Base-by-base conservation (phyloP, 176 grass and related monocot species). In the Melocanna baccifera region DNA sequence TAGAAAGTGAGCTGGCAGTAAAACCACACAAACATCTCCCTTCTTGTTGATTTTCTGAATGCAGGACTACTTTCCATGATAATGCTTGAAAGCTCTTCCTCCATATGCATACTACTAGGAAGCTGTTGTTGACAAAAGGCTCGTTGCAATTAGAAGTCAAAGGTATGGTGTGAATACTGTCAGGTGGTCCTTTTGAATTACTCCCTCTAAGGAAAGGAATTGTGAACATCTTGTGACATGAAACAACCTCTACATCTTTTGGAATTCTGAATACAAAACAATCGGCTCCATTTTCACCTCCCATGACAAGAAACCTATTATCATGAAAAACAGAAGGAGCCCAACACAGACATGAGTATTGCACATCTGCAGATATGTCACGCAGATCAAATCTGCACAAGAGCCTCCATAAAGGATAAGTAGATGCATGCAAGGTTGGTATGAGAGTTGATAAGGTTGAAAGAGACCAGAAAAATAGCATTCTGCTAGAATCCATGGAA, bases 401-500 rank as follows among this genome's bases (percentile, higher is more conserved):
- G 34, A 93, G 84, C 72, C 83, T 93, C 95, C 92, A 98, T 80
- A 90, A 78, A 86, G 92, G 89, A 90, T 88, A 74, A 69, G 56
- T 81, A 77, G 84, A 37, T 11, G 37, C 80, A 83, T 91, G 83
- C 82, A 93, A 79, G 11, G 75, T 88, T 30, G 86, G 78, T 62
- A 86, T 76, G 67, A 87, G 85, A 80, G 82, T 91, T 61, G 92
- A 97, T 20, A 94, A 91, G 39, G 88, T 86, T 81, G 95, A 84
- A 79, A 95, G 79, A 67, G 95, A 98, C 95, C 92, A 98, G 63
- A 98, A 90, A 91, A 86, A 86, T 89, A 98, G 64, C 41, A 77
- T 77, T 42, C 85, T 84, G 85, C 69, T 83, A 81, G 89, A 95
- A 91, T 98, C 95, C 89, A 98, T 88, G 50, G 91, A 95, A 89